Percentiles rank a stretch among this genome's conserved stretches.
These are phyloP conservation scores for Ocimum tenuiflorum DNA, from an alignment of 257 asterid species.

Conservation along the genomic window DNA sequence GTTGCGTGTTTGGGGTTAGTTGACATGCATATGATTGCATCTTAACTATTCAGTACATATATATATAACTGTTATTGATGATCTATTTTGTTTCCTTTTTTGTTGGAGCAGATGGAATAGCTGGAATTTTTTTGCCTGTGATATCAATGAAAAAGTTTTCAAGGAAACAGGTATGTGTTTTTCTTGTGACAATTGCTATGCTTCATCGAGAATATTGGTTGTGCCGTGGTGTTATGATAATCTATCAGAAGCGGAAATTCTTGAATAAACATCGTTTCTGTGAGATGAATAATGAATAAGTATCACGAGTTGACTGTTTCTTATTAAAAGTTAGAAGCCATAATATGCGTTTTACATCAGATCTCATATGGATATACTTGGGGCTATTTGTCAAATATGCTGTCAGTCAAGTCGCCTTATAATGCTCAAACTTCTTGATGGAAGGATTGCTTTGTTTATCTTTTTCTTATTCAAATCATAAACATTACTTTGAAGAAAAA, in stretches of 20 bases:
- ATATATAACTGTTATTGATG: constrained; percentile 7
- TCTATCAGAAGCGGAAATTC: not conserved
- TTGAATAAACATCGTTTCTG: not conserved
- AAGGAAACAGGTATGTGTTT: constrained; percentile 72
- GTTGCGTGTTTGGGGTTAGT: not conserved
- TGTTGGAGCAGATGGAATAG: constrained; percentile 67
- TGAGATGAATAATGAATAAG: constrained; percentile 13
- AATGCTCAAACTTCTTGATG: not conserved
- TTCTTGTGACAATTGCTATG: constrained; percentile 4
- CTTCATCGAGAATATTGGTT: not conserved
- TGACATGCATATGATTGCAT: not conserved
- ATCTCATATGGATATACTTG: not conserved
- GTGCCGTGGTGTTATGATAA: constrained; percentile 1
- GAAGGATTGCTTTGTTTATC: not conserved
- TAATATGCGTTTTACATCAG: not conserved
- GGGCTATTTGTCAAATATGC: not conserved
- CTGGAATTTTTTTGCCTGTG: constrained; percentile 92
- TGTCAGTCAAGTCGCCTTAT: not conserved
- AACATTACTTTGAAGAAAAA: not conserved
- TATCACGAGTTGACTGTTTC: not conserved
- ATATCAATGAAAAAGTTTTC: constrained; percentile 75
- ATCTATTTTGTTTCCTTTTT: not conserved
- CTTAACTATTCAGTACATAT: not conserved
- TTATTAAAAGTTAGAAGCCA: not conserved
- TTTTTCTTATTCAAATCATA: not conserved